Evolutionary conservation across 495 filamentous ascomycete species (phyloP), one percentile per base, ranked within the genome.

Genomic region (Endocarpon pusillum): DNA sequence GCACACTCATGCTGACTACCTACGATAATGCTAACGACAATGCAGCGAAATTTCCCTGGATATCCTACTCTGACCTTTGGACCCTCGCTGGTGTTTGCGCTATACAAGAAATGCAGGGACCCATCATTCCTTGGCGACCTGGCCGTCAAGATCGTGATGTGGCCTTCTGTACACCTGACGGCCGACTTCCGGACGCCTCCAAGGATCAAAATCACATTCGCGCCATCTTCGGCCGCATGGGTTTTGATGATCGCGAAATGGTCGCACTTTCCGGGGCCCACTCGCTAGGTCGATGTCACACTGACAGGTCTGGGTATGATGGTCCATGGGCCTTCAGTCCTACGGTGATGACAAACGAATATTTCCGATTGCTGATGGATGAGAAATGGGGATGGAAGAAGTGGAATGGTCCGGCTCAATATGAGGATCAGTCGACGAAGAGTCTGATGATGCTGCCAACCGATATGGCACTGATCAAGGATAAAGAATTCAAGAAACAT

Each of bases 291-390:
- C 76, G 89, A 26, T 92, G 84, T 59, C 89, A 97, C 67, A 62
- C 75, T 5, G 75, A 91, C 57, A 82, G 87, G 41, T 78, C 69
- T 43, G 89, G 89, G 34, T 97, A 71, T 59, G 75, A 80, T 2
- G 89, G 89, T 1, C 89, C 87, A 24, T 97, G 89, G 89, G 82
- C 83, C 46, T 94, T 94, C 71, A 85, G 79, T 42, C 89, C 89
- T 20, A 97, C 85, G 14, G 75, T 87, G 29, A 54, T 97, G 47
- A 92, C 78, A 41, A 97, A 97, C 61, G 89, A 94, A 49, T 97
- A 75, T 65, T 97, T 72, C 72, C 72, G 70, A 40, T 70, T 94
- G 3, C 69, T 97, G 27, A 43, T 91, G 23, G 71, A 81, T 15
- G 84, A 94, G 74, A 91, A 91, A 67, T 97, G 89, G 89, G 56